A percentile compares a stretch with the other conserved stretches of the same genome.
Conservation (phyloP, 73 alveolate species). For the Durusdinium trenchii region DNA sequence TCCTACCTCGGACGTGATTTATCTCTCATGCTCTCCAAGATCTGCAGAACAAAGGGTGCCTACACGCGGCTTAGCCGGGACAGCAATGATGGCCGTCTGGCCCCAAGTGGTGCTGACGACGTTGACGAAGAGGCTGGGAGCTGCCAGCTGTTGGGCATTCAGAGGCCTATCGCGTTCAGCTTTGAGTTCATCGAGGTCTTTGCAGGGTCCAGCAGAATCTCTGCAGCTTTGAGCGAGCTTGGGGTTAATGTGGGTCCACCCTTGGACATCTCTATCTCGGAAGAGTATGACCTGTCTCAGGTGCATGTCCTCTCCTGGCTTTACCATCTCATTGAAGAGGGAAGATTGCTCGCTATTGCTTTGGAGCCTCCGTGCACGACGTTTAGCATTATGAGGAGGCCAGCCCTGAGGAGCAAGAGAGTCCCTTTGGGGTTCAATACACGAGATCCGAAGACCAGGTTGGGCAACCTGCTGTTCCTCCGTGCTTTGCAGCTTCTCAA, state of each 20-base stretch:
- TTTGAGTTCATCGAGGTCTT: slow-evolving; percentile 5
- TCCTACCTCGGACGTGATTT: background rate
- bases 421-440: background rate
- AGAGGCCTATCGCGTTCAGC: background rate
- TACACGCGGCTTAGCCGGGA: background rate
- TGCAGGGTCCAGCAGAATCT: background rate
- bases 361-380: background rate
- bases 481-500: background rate
- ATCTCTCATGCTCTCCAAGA: background rate
- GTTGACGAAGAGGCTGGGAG: too few relatives aligned
- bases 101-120: too few relatives aligned
- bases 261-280: background rate
- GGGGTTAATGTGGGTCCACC: background rate
- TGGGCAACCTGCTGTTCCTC: background rate
- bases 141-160: too few relatives aligned
- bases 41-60: background rate
- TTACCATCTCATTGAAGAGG: background rate
- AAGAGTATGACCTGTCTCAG: background rate
- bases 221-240: background rate
- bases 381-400: slow-evolving; percentile 7
- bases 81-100: background rate
- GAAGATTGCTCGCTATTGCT: background rate
- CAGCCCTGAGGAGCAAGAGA: background rate
- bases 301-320: background rate
- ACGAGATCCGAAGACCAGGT: background rate